A percentile compares a stretch with the other conserved stretches of the same genome.
These are phyloP conservation scores for Polyrhizophydium stewartii DNA, from an alignment of 371 early-diverging fungal species.

Conservation along the genomic window DNA sequence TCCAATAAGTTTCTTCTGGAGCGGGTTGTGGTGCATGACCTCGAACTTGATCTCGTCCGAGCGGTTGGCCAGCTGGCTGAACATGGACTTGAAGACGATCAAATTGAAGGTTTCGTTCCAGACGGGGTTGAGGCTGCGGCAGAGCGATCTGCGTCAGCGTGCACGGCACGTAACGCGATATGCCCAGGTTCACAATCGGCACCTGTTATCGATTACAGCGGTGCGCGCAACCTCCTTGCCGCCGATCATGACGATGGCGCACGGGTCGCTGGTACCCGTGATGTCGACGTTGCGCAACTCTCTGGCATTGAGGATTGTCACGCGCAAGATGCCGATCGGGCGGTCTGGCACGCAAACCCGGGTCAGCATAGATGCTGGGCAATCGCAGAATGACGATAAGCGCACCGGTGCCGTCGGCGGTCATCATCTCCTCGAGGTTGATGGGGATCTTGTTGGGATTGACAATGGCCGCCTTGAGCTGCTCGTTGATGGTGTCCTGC, in stretches of 20 bases:
- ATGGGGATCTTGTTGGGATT: slow-evolving; percentile 82
- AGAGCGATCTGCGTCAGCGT: neutral
- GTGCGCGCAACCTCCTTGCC: slow-evolving; percentile 68
- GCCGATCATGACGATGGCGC: slow-evolving; percentile 64
- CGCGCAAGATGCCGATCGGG: slow-evolving; percentile 83
- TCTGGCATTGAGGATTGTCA: slow-evolving; percentile 72
- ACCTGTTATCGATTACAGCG: slow-evolving; percentile 27
- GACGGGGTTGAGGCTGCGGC: slow-evolving; percentile 33
- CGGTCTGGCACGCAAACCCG: slow-evolving; percentile 35
- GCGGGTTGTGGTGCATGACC: slow-evolving; percentile 66
- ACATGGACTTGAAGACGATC: slow-evolving; percentile 25
- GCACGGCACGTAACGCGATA: neutral
- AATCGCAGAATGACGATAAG: neutral
- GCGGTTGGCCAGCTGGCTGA: slow-evolving; percentile 12
- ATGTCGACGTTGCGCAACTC: slow-evolving; percentile 71
- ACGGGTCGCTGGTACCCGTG: slow-evolving; percentile 80
- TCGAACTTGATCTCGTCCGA: slow-evolving; percentile 45
- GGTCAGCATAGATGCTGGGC: neutral
- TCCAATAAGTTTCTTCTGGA: slow-evolving; percentile 61
- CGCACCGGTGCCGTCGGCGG: slow-evolving; percentile 21
- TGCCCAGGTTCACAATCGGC: neutral
- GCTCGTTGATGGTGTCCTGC: slow-evolving; percentile 49
- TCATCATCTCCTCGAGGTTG: slow-evolving; percentile 79
- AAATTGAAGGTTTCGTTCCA: slow-evolving; percentile 41
- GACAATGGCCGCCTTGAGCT: slow-evolving; percentile 69